These are phyloP conservation scores for Dovyalis caffra DNA, from an alignment of 345 rosid species.

Conservation along the genomic window DNA sequence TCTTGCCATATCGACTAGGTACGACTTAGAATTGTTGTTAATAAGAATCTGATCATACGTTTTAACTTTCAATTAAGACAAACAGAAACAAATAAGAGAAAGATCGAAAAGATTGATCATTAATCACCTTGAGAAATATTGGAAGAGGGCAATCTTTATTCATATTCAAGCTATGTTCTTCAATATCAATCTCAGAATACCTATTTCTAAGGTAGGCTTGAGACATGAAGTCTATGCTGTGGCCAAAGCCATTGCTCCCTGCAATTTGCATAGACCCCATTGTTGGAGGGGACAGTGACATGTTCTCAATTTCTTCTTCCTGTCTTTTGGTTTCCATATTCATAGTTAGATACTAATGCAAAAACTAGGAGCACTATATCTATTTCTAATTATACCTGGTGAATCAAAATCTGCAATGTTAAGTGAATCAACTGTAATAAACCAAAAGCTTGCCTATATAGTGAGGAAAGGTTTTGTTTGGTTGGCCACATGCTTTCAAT, in stretches of 20 bases:
- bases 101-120: not conserved
- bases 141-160: slow-evolving; percentile 72
- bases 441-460: slow-evolving; percentile 61
- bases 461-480: slow-evolving; percentile 44
- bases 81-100: not conserved
- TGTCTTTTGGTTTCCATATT: slow-evolving; percentile 54
- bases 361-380: not conserved
- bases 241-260: slow-evolving; percentile 76
- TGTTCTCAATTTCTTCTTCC: slow-evolving; percentile 58
- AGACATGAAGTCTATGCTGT: slow-evolving; percentile 75
- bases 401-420: slow-evolving; percentile 15
- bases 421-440: slow-evolving; percentile 53
- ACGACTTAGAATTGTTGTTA: not conserved
- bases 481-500: slow-evolving; percentile 74
- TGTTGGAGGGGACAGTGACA: slow-evolving; percentile 50
- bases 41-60: not conserved
- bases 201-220: slow-evolving; percentile 69
- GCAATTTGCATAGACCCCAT: slow-evolving; percentile 73
- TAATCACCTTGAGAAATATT: slow-evolving; percentile 71
- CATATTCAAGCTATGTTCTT: slow-evolving; percentile 39
- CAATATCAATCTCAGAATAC: slow-evolving; percentile 63
- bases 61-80: not conserved
- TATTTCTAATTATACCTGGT: slow-evolving; percentile 5
- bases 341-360: not conserved
- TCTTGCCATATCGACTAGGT: not conserved